Conservation (phyloP, 1,139 yeast genomes). For the Geotrichum carabidarum region DNA sequence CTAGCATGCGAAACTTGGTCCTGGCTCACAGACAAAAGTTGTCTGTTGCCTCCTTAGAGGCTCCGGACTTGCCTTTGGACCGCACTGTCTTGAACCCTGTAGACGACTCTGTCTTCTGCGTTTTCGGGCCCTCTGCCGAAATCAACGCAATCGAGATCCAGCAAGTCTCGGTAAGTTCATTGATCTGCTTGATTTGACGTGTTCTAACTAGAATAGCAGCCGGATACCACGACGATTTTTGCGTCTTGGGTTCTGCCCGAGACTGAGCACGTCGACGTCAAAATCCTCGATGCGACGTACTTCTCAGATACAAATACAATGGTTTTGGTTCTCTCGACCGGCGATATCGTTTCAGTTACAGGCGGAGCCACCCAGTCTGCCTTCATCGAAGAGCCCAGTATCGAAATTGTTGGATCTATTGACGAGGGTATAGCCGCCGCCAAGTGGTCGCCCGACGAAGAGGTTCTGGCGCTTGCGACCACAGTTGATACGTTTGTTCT, state of each 20-base stretch:
- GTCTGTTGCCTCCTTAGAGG: constrained; percentile 27
- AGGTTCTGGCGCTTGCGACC: constrained; percentile 61
- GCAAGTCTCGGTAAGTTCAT: constrained; percentile 33
- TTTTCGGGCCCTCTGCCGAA: constrained; percentile 53
- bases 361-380: constrained; percentile 51
- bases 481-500: constrained; percentile 54
- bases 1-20: constrained; percentile 32
- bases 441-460: constrained; percentile 89
- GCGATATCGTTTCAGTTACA: constrained; percentile 56
- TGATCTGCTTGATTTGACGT: constrained; percentile 6
- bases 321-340: constrained; percentile 34
- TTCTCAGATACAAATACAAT: constrained; percentile 31
- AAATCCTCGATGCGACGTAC: constrained; percentile 30
- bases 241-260: constrained; percentile 29
- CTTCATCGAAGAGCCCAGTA: constrained; percentile 41
- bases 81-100: constrained; percentile 70
- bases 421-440: constrained; percentile 74
- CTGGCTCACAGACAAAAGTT: constrained; percentile 31
- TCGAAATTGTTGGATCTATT: constrained; percentile 76
- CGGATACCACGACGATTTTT: constrained; percentile 24
- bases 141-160: constrained; percentile 55
- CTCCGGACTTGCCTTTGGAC: constrained; percentile 56
- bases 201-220: constrained; percentile 21
- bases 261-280: constrained; percentile 24
- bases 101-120: constrained; percentile 66